Evolutionary conservation across 495 filamentous ascomycete species (phyloP).

Genomic region (Aspergillus ellipticus): DNA sequence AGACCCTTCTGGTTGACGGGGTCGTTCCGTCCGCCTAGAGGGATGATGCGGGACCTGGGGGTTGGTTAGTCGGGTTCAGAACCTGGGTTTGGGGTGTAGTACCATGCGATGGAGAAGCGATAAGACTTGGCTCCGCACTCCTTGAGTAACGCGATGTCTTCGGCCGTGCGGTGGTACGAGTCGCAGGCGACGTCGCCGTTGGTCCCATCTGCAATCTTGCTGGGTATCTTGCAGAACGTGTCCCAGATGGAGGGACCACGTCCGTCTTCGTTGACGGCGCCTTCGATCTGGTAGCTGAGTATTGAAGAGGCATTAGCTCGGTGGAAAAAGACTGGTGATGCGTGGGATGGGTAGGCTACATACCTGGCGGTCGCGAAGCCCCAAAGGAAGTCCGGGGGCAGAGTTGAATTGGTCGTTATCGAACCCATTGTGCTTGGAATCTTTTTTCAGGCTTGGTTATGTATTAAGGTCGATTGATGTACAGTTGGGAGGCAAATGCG

Average conservation of each 20-base stretch:
- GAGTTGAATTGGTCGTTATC: constrained; percentile 27
- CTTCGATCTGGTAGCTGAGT: constrained; percentile 72
- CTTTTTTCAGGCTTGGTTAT: background rate
- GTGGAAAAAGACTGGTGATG: background rate
- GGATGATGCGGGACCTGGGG: constrained; percentile 64
- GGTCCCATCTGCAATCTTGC: constrained; percentile 68
- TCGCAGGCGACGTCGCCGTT: constrained; percentile 71
- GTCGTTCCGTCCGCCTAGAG: constrained; percentile 47
- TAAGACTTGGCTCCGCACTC: constrained; percentile 59
- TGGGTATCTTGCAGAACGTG: constrained; percentile 67
- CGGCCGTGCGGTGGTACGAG: constrained; percentile 67
- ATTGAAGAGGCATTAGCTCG: constrained; percentile 8
- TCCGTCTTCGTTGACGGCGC: constrained; percentile 61
- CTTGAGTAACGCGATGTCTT: constrained; percentile 73
- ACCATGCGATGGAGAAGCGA: constrained; percentile 76
- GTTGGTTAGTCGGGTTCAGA: constrained; percentile 35
- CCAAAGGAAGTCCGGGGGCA: constrained; percentile 76
- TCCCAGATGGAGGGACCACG: constrained; percentile 76
- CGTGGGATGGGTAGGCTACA: constrained; percentile 20
- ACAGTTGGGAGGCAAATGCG: background rate
- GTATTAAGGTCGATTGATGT: background rate
- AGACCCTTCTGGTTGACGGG: constrained; percentile 47
- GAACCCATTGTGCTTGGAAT: constrained; percentile 31
- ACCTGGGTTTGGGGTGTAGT: constrained; percentile 1
- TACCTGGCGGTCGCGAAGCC: constrained; percentile 77